Conservation (phyloP, 2,329 filamentous ascomycete genomes). For the Arthrinium puccinioides region DNA sequence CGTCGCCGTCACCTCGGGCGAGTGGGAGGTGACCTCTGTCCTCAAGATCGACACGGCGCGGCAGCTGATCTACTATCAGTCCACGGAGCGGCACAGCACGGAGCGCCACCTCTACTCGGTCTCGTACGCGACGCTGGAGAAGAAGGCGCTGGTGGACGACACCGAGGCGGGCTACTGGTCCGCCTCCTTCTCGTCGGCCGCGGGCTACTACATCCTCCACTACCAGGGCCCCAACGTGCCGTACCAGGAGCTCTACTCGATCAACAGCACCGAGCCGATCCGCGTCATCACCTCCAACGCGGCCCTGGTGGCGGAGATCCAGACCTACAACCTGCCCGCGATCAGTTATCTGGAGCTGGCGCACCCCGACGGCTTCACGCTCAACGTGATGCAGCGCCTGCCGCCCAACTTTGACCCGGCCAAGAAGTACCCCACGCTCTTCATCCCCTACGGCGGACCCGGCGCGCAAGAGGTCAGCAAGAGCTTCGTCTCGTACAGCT, state of each 20-base stretch:
- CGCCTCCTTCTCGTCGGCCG: constrained; percentile 56
- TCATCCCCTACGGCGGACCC: constrained; percentile 63
- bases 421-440: constrained; percentile 60
- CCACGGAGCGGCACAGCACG: constrained; percentile 58
- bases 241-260: constrained; percentile 59
- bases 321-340: constrained; percentile 55
- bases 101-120: constrained; percentile 63
- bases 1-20: constrained; percentile 52
- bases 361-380: constrained; percentile 51
- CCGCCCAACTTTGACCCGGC: constrained; percentile 55
- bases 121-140: constrained; percentile 45
- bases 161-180: constrained; percentile 50
- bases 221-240: constrained; percentile 62
- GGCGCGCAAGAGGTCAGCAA: constrained; percentile 56
- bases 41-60: constrained; percentile 50
- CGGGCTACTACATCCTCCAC: constrained; percentile 57
- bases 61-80: constrained; percentile 55
- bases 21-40: constrained; percentile 58
- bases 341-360: constrained; percentile 56
- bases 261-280: constrained; percentile 44
- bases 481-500: constrained; percentile 45
- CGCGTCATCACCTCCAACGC: constrained; percentile 54
- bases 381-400: constrained; percentile 60
- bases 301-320: constrained; percentile 44
- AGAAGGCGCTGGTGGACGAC: constrained; percentile 56